Evolutionary conservation across 257 asterid species (phyloP).

Genomic region (Solanum corneliomulleri): DNA sequence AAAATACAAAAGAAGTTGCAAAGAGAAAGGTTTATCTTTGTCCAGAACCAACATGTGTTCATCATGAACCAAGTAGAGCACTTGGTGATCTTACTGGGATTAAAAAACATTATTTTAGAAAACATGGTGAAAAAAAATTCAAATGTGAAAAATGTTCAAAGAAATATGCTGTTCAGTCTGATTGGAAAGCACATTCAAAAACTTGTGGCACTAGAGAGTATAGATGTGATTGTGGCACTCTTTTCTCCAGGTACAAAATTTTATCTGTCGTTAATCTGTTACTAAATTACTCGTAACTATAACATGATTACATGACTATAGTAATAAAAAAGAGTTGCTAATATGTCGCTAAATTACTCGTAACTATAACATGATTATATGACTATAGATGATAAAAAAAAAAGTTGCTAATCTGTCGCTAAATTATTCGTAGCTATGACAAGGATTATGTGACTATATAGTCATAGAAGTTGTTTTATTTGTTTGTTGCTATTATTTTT

Average conservation of each 20-base stretch:
- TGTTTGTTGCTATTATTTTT: background rate
- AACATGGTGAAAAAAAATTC: slow-evolving; percentile 70
- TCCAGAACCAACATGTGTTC: slow-evolving; percentile 73
- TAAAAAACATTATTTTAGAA: slow-evolving; percentile 61
- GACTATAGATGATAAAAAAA: background rate
- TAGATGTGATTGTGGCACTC: slow-evolving; percentile 74
- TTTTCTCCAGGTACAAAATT: slow-evolving; percentile 43
- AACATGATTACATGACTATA: background rate
- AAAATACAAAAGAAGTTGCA: slow-evolving; percentile 45
- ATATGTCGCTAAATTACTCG: background rate
- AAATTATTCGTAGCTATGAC: background rate
- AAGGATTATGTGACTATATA: no score
- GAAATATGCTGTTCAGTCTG: slow-evolving; percentile 78
- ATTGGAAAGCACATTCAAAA: slow-evolving; percentile 74
- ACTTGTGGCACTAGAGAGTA: slow-evolving; percentile 75
- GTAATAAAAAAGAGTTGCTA: background rate
- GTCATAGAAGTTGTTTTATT: no score
- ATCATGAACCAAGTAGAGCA: slow-evolving; percentile 69
- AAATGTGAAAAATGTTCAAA: slow-evolving; percentile 76
- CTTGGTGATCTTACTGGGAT: slow-evolving; percentile 88
- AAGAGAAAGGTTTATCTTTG: slow-evolving; percentile 59
- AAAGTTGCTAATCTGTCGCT: background rate
- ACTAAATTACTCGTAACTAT: background rate
- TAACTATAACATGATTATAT: no score
- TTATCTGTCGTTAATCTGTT: background rate